phyloP scores from a whole-genome alignment of 352 stramenopile species.

The Pythium brassicae region DNA sequence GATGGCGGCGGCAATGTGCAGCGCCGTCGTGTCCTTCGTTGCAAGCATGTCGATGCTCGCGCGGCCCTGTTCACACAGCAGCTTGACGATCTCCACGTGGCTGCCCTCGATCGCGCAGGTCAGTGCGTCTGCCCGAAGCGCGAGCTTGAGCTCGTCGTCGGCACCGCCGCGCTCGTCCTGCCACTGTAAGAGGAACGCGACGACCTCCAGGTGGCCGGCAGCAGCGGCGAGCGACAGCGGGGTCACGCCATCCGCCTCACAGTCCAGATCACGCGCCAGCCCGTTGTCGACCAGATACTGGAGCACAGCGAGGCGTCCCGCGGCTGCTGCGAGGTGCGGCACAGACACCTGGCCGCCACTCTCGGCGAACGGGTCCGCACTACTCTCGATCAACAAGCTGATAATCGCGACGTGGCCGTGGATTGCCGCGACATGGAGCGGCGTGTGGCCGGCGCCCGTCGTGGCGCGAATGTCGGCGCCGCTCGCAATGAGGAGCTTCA shows the following conservation, averaged over 20 bases:
- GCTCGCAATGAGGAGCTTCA: constrained; percentile 1
- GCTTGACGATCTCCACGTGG: not conserved
- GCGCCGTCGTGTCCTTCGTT: constrained; percentile 6
- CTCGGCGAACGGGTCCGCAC: constrained; percentile 2
- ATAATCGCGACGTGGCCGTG: constrained; percentile 17
- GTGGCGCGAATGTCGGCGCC: not conserved
- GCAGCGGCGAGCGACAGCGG: constrained; percentile 8
- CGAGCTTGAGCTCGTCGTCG: not conserved
- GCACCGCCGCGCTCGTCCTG: not conserved
- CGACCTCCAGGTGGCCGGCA: not conserved
- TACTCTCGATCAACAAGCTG: constrained; percentile 15
- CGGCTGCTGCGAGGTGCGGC: constrained; percentile 5
- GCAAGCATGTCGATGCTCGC: constrained; percentile 2
- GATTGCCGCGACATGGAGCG: constrained; percentile 22
- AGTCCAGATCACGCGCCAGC: constrained; percentile 1
- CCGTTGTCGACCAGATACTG: constrained; percentile 2
- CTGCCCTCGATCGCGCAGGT: constrained; percentile 3
- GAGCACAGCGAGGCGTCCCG: constrained; percentile 1
- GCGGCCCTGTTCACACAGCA: constrained; percentile 5
- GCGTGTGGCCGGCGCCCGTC: not conserved
- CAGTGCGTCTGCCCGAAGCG: not conserved
- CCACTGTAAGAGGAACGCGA: constrained; percentile 5
- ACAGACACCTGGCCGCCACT: not conserved
- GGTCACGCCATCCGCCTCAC: constrained; percentile 3
- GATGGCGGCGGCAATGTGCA: constrained; percentile 5